Evolutionary conservation across 768 basidiomycete species (phyloP).

Genomic region (Scleroderma citrinum): DNA sequence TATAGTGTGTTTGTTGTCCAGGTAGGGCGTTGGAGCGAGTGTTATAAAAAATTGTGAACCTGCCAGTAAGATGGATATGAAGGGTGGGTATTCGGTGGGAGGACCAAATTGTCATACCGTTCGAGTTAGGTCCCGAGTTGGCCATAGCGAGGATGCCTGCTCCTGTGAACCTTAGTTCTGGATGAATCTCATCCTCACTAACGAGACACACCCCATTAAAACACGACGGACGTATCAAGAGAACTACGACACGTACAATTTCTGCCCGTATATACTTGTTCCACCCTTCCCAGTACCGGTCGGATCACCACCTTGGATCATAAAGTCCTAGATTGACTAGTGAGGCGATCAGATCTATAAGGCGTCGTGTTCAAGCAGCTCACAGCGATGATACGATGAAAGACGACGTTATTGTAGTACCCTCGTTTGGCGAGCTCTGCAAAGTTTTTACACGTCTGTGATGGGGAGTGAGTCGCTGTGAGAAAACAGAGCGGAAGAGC

Average conservation of each 20-base stretch:
- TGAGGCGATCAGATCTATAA: neutral
- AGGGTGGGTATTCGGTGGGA: too few relatives aligned
- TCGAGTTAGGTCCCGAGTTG: constrained; percentile 93
- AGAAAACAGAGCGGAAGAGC: constrained; percentile 7
- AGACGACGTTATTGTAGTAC: constrained; percentile 86
- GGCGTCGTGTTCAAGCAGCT: constrained; percentile 12
- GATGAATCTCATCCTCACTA: constrained; percentile 87
- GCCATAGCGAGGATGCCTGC: constrained; percentile 97
- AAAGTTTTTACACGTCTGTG: constrained; percentile 93
- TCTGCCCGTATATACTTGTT: constrained; percentile 83
- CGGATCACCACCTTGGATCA: constrained; percentile 95
- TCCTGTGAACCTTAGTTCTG: constrained; percentile 89
- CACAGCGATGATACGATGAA: constrained; percentile 89
- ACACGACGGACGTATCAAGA: neutral
- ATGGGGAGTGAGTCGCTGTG: constrained; percentile 8
- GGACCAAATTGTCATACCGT: constrained; percentile 42
- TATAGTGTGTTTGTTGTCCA: constrained; percentile 83
- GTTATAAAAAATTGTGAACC: constrained; percentile 96
- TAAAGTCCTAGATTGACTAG: constrained; percentile 65
- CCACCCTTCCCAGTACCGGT: constrained; percentile 94
- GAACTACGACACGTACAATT: constrained; percentile 54
- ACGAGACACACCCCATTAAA: neutral
- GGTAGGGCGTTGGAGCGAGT: constrained; percentile 73
- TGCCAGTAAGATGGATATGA: constrained; percentile 29
- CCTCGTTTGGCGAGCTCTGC: constrained; percentile 84